Conservation (phyloP, 2,329 filamentous ascomycete genomes). For the Volutella citrinella region DNA sequence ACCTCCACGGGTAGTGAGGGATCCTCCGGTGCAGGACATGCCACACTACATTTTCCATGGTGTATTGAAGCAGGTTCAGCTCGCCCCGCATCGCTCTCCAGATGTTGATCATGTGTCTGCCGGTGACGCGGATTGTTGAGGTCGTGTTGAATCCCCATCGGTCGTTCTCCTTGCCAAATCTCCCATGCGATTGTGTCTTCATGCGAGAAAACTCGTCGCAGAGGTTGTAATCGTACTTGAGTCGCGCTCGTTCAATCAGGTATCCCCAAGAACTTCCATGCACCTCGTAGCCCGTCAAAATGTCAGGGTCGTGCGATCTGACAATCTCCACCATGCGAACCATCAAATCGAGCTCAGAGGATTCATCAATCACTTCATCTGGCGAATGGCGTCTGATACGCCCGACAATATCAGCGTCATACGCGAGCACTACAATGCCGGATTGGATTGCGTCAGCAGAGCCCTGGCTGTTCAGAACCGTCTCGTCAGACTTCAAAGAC, state of each 20-base stretch:
- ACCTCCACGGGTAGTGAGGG: slow-evolving; percentile 78
- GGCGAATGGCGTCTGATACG: slow-evolving; percentile 60
- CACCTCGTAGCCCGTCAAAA: slow-evolving; percentile 92
- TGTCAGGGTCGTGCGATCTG: slow-evolving; percentile 79
- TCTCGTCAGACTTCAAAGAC: slow-evolving; percentile 77
- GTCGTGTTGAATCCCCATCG: slow-evolving; percentile 93
- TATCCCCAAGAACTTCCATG: slow-evolving; percentile 95
- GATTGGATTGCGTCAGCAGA: slow-evolving; percentile 51
- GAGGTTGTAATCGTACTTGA: slow-evolving; percentile 86
- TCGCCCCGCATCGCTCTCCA: slow-evolving; percentile 97
- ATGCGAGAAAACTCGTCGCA: slow-evolving; percentile 90
- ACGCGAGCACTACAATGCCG: slow-evolving; percentile 72
- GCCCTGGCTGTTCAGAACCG: slow-evolving; percentile 45
- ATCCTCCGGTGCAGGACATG: slow-evolving; percentile 84
- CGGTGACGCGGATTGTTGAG: slow-evolving; percentile 88
- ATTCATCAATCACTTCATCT: slow-evolving; percentile 69
- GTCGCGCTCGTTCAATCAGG: slow-evolving; percentile 80
- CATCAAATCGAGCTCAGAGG: slow-evolving; percentile 79
- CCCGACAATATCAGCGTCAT: slow-evolving; percentile 54
- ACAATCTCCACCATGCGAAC: slow-evolving; percentile 86
- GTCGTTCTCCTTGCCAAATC: slow-evolving; percentile 82
- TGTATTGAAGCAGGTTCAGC: slow-evolving; percentile 88
- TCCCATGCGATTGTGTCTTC: slow-evolving; percentile 77
- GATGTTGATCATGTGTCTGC: slow-evolving; percentile 93
- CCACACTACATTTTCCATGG: slow-evolving; percentile 92